Conservation (phyloP, 495 filamentous ascomycete species). For the Tuber melanosporum region DNA sequence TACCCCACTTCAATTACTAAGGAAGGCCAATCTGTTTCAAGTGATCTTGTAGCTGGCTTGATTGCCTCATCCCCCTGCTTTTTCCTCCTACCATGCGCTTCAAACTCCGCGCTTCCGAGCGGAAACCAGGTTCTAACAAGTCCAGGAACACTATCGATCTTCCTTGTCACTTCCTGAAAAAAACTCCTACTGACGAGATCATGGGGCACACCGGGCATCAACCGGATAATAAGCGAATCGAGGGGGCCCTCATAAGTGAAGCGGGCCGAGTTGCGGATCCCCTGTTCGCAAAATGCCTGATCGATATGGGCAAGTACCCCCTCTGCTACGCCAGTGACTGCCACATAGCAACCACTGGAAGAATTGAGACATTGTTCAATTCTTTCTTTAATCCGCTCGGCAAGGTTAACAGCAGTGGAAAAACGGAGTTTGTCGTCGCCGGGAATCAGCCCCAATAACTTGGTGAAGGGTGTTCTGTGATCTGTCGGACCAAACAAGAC, state of each 20-base stretch:
- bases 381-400: too few species aligned
- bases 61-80: not conserved
- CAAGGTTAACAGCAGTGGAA: too few species aligned
- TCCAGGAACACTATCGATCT: not conserved
- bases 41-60: not conserved
- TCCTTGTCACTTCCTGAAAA: not conserved
- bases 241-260: not conserved
- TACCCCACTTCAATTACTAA: not conserved
- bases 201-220: not conserved
- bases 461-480: too few species aligned
- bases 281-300: not conserved
- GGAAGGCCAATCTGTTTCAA: not conserved
- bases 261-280: not conserved
- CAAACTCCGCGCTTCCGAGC: not conserved
- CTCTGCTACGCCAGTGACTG: not conserved
- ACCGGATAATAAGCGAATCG: not conserved
- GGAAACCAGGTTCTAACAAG: not conserved
- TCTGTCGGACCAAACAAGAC: too few species aligned
- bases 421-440: too few species aligned
- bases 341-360: not conserved
- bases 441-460: too few species aligned
- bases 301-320: not conserved
- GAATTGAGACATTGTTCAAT: not conserved
- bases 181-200: not conserved
- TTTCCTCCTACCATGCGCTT: not conserved